Percentiles rank a stretch among this genome's conserved stretches.
Conservation (phyloP, 768 basidiomycete species). For the Lactifluus volemus region DNA sequence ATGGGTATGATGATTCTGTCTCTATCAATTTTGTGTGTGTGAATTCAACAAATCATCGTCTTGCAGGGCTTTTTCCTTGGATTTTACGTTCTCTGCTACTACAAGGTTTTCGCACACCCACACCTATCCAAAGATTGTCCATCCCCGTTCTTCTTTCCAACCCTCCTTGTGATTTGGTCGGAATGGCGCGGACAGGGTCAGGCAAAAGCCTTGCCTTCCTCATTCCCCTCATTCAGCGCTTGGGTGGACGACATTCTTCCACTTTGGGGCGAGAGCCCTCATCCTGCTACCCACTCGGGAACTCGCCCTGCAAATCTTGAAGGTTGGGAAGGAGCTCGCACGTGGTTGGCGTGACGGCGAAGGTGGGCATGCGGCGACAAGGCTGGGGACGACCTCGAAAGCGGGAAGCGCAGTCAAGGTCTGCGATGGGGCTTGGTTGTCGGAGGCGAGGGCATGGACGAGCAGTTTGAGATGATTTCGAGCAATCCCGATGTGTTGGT, state of each 20-base stretch:
- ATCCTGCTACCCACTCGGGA: slow-evolving; percentile 91
- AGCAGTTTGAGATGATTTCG: slow-evolving; percentile 93
- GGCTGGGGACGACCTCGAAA: slow-evolving; percentile 40
- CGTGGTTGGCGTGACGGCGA: slow-evolving; percentile 63
- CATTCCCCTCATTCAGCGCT: slow-evolving; percentile 81
- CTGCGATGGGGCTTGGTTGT: slow-evolving; percentile 92
- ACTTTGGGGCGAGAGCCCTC: slow-evolving; percentile 75
- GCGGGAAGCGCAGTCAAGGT: slow-evolving; percentile 46
- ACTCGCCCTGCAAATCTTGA: slow-evolving; percentile 86
- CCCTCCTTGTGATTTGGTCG: slow-evolving; percentile 89
- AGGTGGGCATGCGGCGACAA: slow-evolving; percentile 63
- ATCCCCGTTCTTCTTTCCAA: slow-evolving; percentile 78
- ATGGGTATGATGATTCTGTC: slow-evolving; percentile 56
- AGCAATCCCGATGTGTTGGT: slow-evolving; percentile 93
- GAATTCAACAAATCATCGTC: not conserved
- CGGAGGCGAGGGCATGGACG: slow-evolving; percentile 91
- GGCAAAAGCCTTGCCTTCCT: slow-evolving; percentile 97
- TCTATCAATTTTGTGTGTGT: not conserved
- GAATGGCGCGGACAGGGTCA: slow-evolving; percentile 97
- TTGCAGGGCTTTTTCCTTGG: slow-evolving; percentile 69
- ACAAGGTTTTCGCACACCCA: slow-evolving; percentile 92
- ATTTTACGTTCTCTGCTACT: slow-evolving; percentile 78
- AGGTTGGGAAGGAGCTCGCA: slow-evolving; percentile 90
- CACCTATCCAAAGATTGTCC: slow-evolving; percentile 88
- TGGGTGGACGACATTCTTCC: slow-evolving; percentile 71